Percentiles rank a stretch among this genome's conserved stretches.
Conservation (phyloP, 169 alveolate genomes). For the Plasmodium fragile region DNA sequence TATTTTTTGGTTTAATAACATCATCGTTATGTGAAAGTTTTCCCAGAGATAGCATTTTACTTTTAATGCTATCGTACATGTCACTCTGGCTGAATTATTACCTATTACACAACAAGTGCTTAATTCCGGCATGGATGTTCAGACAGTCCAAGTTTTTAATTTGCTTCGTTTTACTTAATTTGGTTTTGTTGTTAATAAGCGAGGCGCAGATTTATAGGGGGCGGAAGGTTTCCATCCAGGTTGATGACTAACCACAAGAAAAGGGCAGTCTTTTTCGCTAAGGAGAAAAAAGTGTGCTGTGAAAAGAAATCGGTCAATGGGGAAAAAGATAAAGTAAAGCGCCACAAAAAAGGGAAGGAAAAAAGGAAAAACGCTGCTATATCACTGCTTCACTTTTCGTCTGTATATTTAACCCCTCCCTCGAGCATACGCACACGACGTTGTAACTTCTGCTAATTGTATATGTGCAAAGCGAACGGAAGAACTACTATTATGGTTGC, state of each 20-base stretch:
- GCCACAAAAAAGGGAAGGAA: not conserved
- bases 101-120: slow-evolving; percentile 70
- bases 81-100: slow-evolving; percentile 57
- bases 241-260: slow-evolving; percentile 1
- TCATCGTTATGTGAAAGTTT: slow-evolving; percentile 62
- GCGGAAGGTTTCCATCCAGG: slow-evolving; percentile 32
- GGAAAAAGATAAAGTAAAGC: not conserved
- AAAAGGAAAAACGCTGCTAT: not conserved
- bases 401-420: not conserved
- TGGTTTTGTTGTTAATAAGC: slow-evolving; percentile 54
- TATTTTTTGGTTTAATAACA: slow-evolving; percentile 66
- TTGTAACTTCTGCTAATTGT: not conserved
- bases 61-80: slow-evolving; percentile 67
- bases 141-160: slow-evolving; percentile 28
- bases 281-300: not conserved
- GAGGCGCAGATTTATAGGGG: slow-evolving; percentile 75
- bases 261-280: not conserved
- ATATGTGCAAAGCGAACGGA: not conserved
- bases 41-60: slow-evolving; percentile 65
- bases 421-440: not conserved
- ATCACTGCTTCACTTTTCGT: not conserved
- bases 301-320: not conserved
- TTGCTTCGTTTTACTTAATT: slow-evolving; percentile 13
- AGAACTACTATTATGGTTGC: not conserved
- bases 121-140: slow-evolving; percentile 56